These are phyloP conservation scores for Leptographium galeiforme DNA, from an alignment of 2,329 filamentous ascomycete species.

Conservation along the genomic window DNA sequence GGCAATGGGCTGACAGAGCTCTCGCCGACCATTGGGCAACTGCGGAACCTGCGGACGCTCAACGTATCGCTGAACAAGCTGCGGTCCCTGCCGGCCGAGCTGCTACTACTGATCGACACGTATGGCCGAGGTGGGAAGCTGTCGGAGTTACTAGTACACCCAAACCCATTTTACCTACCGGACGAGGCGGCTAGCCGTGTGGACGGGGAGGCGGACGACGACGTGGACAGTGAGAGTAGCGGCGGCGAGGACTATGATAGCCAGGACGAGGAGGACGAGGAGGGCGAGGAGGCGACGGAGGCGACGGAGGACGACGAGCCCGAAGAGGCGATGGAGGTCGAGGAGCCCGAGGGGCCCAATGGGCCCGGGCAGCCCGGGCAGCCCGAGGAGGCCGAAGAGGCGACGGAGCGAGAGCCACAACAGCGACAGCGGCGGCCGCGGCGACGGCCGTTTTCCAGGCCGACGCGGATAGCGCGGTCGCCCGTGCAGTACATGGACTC, in stretches of 20 bases:
- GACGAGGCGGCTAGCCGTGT: neutral
- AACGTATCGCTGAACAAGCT: slow-evolving; percentile 55
- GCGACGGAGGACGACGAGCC: neutral
- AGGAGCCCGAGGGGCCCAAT: too few relatives aligned
- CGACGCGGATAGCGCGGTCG: slow-evolving; percentile 6
- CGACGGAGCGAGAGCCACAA: neutral
- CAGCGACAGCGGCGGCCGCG: neutral
- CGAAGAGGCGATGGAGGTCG: too few relatives aligned
- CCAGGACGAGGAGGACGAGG: neutral
- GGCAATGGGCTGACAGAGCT: slow-evolving; percentile 49
- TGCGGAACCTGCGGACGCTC: slow-evolving; percentile 45
- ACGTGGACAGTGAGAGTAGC: neutral
- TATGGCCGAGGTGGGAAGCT: slow-evolving; percentile 27
- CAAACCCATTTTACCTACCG: slow-evolving; percentile 45
- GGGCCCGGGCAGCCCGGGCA: too few relatives aligned
- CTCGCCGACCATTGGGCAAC: slow-evolving; percentile 42
- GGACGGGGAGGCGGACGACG: neutral
- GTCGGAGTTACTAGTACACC: slow-evolving; percentile 40
- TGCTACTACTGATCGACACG: slow-evolving; percentile 38
- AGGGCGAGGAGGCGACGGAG: slow-evolving; percentile 2
- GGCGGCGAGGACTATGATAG: neutral
- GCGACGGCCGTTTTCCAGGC: neutral
- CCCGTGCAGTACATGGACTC: slow-evolving; percentile 11
- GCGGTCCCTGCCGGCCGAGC: slow-evolving; percentile 46
- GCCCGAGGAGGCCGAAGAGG: too few relatives aligned